Evolutionary conservation across 306 rosid genomes (phyloP), one percentile per base, ranked within the genome.

Genomic region (Datisca glomerata): DNA sequence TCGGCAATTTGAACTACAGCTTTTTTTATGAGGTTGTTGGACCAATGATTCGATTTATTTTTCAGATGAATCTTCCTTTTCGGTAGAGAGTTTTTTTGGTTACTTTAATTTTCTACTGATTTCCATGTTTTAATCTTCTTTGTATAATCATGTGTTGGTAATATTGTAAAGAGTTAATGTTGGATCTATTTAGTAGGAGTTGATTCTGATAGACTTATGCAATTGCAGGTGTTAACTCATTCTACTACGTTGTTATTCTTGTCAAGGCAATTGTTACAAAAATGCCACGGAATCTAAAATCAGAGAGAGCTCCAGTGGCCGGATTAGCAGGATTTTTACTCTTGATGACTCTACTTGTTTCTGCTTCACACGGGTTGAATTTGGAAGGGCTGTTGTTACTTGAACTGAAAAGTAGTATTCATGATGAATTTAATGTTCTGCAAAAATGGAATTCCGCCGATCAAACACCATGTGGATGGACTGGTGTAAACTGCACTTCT

Each of bases 391-490:
- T 50, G 39, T 64, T 38, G 53, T 91, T 91, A 9, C 56, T 78
- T 18, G 76, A 72, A 50, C 67, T 91, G 59, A 91, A 75, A 70
- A 56, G 42, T 6, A 63, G 70, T 66, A 34, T 91, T 55, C 17
- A 24, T 33, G 92, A 84, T 61, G 56, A 51, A 2, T 23, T 12
- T 34, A 33, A 68, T 59, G 1, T 0, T 36, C 52, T 91, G 61
- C 19, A 25, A 32, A 73, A 63, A 41, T 91, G 96, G 98, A 60
- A 69, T 29, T 40, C 71, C 33, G 36, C 62, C 53, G 96, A 91
- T 43, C 63, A 54, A 57, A 70, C 84, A 22, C 98, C 98, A 0
- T 91, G 98, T 28, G 31, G 56, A 45, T 91, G 98, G 98, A n/a
- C 18, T 32, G 96, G 93, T 43, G 86, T 89, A 12, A 57, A 49